Conservation (phyloP, 1,284 basidiomycete genomes). For the Cryptococcus sp. region DNA sequence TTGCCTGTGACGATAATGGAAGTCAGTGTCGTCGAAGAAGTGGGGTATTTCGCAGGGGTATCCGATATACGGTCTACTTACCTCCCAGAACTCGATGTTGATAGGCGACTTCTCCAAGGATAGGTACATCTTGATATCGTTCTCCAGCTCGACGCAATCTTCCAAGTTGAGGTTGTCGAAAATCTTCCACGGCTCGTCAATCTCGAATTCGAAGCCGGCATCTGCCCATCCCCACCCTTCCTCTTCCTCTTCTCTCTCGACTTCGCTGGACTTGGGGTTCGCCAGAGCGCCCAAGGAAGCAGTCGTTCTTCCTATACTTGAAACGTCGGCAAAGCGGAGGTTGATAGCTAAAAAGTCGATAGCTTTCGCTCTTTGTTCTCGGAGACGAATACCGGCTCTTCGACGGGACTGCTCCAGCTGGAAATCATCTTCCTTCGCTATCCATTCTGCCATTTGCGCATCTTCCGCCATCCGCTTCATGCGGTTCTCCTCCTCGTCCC, state of each 20-base stretch:
- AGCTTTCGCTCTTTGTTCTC: constrained; percentile 93
- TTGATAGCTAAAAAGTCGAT: constrained; percentile 93
- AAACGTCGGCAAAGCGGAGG: constrained; percentile 73
- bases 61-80: constrained; percentile 53
- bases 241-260: constrained; percentile 62
- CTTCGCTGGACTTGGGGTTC: constrained; percentile 32
- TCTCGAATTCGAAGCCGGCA: constrained; percentile 90
- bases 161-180: constrained; percentile 84
- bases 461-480: constrained; percentile 89
- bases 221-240: constrained; percentile 70
- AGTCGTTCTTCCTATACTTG: constrained; percentile 52
- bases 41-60: no score
- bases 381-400: constrained; percentile 88
- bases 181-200: constrained; percentile 97
- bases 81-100: constrained; percentile 97
- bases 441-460: constrained; percentile 96
- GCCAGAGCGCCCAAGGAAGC: constrained; percentile 44
- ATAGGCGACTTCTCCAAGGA: constrained; percentile 78
- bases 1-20: constrained; percentile 62
- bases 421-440: constrained; percentile 95
- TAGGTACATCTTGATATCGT: constrained; percentile 91
- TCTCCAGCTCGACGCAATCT: constrained; percentile 89
- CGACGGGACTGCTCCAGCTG: constrained; percentile 90
- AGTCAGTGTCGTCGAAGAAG: no score
- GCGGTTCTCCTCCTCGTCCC: constrained; percentile 88